These are phyloP conservation scores for Verticillium alfalfae DNA, from an alignment of 2,329 filamentous ascomycete species.

Conservation along the genomic window DNA sequence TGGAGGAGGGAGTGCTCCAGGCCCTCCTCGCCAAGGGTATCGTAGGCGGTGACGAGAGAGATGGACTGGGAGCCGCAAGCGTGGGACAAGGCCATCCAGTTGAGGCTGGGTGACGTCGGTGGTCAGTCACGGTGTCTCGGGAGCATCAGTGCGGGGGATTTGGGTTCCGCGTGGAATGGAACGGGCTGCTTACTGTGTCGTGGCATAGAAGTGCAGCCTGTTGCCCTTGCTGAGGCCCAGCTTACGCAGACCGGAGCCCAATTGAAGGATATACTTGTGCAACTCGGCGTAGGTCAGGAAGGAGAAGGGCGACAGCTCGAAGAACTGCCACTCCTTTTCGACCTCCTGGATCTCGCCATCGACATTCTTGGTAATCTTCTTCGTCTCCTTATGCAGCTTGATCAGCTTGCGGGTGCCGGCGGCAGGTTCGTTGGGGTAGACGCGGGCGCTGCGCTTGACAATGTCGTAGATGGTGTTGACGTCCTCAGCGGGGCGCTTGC, in stretches of 20 bases:
- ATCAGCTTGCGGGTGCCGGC: slow-evolving; percentile 70
- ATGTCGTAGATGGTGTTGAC: slow-evolving; percentile 77
- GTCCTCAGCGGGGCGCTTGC: slow-evolving; percentile 59
- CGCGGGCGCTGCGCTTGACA: slow-evolving; percentile 60
- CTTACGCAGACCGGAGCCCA: slow-evolving; percentile 69
- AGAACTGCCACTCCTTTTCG: slow-evolving; percentile 89
- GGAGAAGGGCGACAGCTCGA: slow-evolving; percentile 72
- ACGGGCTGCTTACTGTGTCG: slow-evolving; percentile 56
- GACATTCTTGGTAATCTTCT: slow-evolving; percentile 84
- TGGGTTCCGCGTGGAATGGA: background rate
- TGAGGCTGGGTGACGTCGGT: slow-evolving; percentile 42
- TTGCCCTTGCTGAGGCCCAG: slow-evolving; percentile 66
- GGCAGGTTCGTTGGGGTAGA: slow-evolving; percentile 58
- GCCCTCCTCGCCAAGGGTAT: slow-evolving; percentile 80
- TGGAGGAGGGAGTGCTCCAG: slow-evolving; percentile 82
- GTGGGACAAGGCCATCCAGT: slow-evolving; percentile 83
- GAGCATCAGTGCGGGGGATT: background rate
- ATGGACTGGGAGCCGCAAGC: slow-evolving; percentile 76
- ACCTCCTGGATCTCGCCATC: slow-evolving; percentile 75
- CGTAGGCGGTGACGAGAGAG: slow-evolving; percentile 90
- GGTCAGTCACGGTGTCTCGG: slow-evolving; percentile 1
- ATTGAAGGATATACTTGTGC: slow-evolving; percentile 59
- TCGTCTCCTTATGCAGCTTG: slow-evolving; percentile 74
- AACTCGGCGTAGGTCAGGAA: slow-evolving; percentile 79
- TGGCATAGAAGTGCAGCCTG: slow-evolving; percentile 73